Conservation (phyloP, 1,284 basidiomycete genomes). For the Bondarzewia mesenterica region DNA sequence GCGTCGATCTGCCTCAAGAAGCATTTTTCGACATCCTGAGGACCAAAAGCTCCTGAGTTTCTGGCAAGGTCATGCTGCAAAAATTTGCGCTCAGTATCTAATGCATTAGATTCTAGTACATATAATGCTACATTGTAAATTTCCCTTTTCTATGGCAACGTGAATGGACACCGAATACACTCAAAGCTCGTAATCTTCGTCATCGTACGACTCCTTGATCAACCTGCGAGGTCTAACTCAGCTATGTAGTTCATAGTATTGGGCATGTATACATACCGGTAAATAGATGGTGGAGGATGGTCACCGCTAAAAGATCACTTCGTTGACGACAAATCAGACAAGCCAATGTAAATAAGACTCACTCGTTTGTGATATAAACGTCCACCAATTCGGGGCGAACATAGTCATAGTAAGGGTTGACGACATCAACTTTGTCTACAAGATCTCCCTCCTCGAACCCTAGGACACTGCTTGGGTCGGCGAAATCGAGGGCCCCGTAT, state of each 20-base stretch:
- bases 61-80: neutral
- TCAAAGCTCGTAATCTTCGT: constrained; percentile 76
- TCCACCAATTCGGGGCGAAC: constrained; percentile 88
- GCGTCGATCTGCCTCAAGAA: constrained; percentile 83
- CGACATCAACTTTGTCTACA: constrained; percentile 80
- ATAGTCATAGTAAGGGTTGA: constrained; percentile 93
- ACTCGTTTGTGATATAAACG: constrained; percentile 96
- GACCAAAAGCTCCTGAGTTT: constrained; percentile 26
- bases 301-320: constrained; percentile 60
- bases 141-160: no score
- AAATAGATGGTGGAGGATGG: constrained; percentile 87
- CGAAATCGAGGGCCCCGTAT: constrained; percentile 81
- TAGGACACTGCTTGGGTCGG: constrained; percentile 77
- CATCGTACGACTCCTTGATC: constrained; percentile 88
- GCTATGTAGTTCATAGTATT: constrained; percentile 1
- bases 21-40: constrained; percentile 84
- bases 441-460: constrained; percentile 73
- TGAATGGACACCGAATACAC: constrained; percentile 5
- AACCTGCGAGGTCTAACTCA: constrained; percentile 35
- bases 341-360: constrained; percentile 27
- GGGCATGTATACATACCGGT: constrained; percentile 48
- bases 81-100: neutral
- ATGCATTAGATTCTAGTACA: constrained; percentile 1
- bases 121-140: constrained; percentile 4
- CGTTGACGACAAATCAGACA: neutral